A percentile compares a stretch with the other conserved stretches of the same genome.
Conservation (phyloP, 225 moss, liverwort and hornwort genomes). For the Polytrichum formosum region DNA sequence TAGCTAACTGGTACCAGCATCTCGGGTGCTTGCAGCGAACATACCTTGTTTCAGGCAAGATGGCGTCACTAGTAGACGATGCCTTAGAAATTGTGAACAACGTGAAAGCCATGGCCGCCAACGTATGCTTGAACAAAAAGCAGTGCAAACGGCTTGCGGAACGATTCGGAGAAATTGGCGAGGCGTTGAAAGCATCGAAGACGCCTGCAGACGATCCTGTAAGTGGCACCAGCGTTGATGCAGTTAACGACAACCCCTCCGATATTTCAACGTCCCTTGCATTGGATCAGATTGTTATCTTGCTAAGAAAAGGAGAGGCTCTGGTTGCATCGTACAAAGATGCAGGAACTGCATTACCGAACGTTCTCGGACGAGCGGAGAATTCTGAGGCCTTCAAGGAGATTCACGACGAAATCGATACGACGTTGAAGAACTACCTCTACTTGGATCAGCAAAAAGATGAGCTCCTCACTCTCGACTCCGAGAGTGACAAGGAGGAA, state of each 20-base stretch:
- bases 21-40: background rate
- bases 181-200: slow-evolving; percentile 12
- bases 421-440: slow-evolving; percentile 11
- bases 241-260: background rate
- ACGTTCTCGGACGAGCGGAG: slow-evolving; percentile 16
- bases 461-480: slow-evolving; percentile 12
- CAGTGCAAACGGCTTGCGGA: slow-evolving; percentile 30
- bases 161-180: slow-evolving; percentile 15
- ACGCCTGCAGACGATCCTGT: background rate
- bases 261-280: background rate
- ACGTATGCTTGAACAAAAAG: slow-evolving; percentile 21
- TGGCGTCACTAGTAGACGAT: slow-evolving; percentile 11
- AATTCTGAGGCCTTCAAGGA: slow-evolving; percentile 35
- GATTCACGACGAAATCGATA: slow-evolving; percentile 26
- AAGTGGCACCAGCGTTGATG: too few relatives aligned
- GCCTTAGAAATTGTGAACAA: slow-evolving; percentile 13
- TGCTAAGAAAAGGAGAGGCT: slow-evolving; percentile 26
- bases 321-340: slow-evolving; percentile 12
- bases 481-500: slow-evolving; percentile 14
- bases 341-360: slow-evolving; percentile 5
- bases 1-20: too few relatives aligned
- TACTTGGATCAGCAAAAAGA: slow-evolving; percentile 10
- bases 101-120: slow-evolving; percentile 6
- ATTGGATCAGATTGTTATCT: slow-evolving; percentile 12
- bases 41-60: slow-evolving; percentile 3